Conservation (phyloP, 1,139 yeast species). For the Debaryomycetaceae sp. region DNA sequence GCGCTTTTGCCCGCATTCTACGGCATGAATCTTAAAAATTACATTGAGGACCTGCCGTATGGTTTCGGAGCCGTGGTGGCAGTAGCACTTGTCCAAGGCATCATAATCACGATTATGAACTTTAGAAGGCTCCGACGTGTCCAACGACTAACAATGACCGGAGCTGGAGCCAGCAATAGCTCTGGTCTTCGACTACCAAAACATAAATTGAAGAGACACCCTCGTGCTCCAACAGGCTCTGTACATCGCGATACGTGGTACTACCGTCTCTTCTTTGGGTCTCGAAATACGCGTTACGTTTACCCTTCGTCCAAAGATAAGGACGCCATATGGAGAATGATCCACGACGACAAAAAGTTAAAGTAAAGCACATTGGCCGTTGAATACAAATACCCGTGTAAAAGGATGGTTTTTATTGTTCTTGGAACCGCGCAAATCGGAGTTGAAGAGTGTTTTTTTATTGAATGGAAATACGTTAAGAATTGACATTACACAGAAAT, state of each 20-base stretch:
- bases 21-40: conserved; percentile 92
- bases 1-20: conserved; percentile 64
- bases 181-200: conserved; percentile 1
- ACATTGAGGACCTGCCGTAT: conserved; percentile 62
- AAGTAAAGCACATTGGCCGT: conserved; percentile 2
- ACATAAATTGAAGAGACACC: neutral
- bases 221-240: conserved; percentile 1
- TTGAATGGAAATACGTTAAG: too few relatives aligned
- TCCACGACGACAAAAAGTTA: conserved; percentile 42
- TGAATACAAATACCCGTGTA: neutral
- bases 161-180: conserved; percentile 4
- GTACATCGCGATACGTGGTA: conserved; percentile 9
- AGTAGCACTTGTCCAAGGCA: conserved; percentile 35
- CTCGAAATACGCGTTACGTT: conserved; percentile 19
- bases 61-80: conserved; percentile 59
- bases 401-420: neutral
- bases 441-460: too few relatives aligned
- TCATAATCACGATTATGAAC: conserved; percentile 29
- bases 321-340: conserved; percentile 67
- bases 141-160: conserved; percentile 60
- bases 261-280: conserved; percentile 17
- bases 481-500: too few relatives aligned
- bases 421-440: too few relatives aligned
- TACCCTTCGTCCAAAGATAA: conserved; percentile 36
- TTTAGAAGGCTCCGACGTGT: conserved; percentile 42